Conservation (phyloP, 176 grass and related monocot genomes). For the Aegilops tauschii region DNA sequence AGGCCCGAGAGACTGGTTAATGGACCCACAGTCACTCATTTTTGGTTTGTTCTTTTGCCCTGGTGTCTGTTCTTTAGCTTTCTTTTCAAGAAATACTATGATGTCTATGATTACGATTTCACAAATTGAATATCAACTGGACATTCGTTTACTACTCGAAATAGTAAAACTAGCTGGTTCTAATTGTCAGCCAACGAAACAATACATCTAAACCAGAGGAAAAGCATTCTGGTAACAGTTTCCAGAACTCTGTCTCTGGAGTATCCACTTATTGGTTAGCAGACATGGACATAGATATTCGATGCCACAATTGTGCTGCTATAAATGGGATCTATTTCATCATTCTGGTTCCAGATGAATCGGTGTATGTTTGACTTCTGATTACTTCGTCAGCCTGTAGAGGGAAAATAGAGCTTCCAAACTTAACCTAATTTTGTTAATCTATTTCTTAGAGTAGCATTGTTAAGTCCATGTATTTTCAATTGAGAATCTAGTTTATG, state of each 20-base stretch:
- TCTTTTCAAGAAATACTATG: neutral
- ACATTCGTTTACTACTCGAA: neutral
- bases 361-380: neutral
- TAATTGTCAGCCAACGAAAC: neutral
- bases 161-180: constrained; percentile 12
- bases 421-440: neutral
- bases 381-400: neutral
- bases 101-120: neutral
- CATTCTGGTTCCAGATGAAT: constrained; percentile 2
- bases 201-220: constrained; percentile 6
- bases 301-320: neutral
- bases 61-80: constrained; percentile 22
- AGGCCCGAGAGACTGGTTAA: constrained; percentile 95
- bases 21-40: constrained; percentile 96
- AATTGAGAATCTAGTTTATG: neutral
- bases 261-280: constrained; percentile 6
- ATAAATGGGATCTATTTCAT: neutral
- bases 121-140: neutral
- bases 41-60: constrained; percentile 65
- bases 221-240: neutral
- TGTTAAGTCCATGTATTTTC: neutral
- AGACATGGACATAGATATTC: neutral
- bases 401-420: constrained; percentile 15
- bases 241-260: neutral
- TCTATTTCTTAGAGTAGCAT: neutral